Percentiles rank a stretch among this genome's conserved stretches.
Evolutionary conservation across 768 basidiomycete species (phyloP).

Genomic region (Podaxis sp.): DNA sequence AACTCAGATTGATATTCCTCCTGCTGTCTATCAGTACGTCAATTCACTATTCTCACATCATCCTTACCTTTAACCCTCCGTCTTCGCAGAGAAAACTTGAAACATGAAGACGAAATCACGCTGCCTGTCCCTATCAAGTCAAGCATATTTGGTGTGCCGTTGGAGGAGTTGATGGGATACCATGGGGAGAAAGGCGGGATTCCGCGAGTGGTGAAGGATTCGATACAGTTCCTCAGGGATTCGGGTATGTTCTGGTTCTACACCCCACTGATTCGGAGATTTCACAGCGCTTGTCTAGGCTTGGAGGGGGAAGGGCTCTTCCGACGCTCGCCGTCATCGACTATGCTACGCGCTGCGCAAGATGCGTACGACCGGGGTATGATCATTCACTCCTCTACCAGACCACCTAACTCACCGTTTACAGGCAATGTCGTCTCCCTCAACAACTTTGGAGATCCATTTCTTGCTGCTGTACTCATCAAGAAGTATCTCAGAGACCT

Average conservation of each 20-base stretch:
- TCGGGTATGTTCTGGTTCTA: slow-evolving; percentile 34
- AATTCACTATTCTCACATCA: not conserved
- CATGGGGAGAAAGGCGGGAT: slow-evolving; percentile 80
- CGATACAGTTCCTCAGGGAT: slow-evolving; percentile 67
- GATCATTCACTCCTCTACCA: not conserved
- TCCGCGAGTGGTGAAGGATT: slow-evolving; percentile 79
- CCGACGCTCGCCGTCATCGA: slow-evolving; percentile 74
- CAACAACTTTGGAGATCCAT: slow-evolving; percentile 70
- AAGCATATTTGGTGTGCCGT: slow-evolving; percentile 73
- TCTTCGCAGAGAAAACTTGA: slow-evolving; percentile 69
- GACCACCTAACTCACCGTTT: not conserved
- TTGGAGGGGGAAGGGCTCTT: slow-evolving; percentile 79
- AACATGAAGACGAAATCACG: slow-evolving; percentile 65
- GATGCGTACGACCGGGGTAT: slow-evolving; percentile 84
- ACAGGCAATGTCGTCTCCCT: slow-evolving; percentile 77
- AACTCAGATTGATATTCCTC: slow-evolving; percentile 85
- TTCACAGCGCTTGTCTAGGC: slow-evolving; percentile 32
- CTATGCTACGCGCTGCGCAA: slow-evolving; percentile 67
- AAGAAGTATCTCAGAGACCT: slow-evolving; percentile 86
- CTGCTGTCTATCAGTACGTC: slow-evolving; percentile 78
- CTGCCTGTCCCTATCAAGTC: slow-evolving; percentile 63
- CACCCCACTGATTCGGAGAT: not conserved
- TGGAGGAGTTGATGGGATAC: slow-evolving; percentile 82
- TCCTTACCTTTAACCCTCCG: not conserved
- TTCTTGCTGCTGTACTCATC: slow-evolving; percentile 80